Evolutionary conservation across 257 asterid species (phyloP).

Genomic region (Buddleja alternifolia): DNA sequence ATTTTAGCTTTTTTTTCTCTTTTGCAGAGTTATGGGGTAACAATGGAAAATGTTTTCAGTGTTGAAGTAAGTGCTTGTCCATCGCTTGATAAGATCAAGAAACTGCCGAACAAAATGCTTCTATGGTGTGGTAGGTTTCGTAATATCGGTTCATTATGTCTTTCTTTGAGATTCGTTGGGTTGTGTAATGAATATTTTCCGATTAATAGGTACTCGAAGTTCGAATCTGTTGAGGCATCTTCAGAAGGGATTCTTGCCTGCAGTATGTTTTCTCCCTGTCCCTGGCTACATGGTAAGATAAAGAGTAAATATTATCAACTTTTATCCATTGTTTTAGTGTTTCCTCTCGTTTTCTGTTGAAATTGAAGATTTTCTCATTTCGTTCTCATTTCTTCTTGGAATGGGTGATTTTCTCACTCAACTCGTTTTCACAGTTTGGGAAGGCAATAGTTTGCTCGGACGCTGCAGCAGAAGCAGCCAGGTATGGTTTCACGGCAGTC

Average conservation of each 20-base stretch:
- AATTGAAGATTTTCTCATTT: neutral
- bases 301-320: neutral
- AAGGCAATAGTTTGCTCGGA: slow-evolving; percentile 91
- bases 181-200: neutral
- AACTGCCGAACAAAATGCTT: slow-evolving; percentile 69
- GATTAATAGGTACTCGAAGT: slow-evolving; percentile 62
- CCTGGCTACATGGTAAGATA: slow-evolving; percentile 81
- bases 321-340: neutral
- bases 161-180: neutral
- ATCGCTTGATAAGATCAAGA: slow-evolving; percentile 65
- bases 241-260: slow-evolving; percentile 80
- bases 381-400: neutral
- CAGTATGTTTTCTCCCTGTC: slow-evolving; percentile 69
- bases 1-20: too few species aligned
- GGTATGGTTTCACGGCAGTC: slow-evolving; percentile 86
- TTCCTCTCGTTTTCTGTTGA: neutral
- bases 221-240: slow-evolving; percentile 80
- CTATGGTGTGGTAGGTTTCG: slow-evolving; percentile 85
- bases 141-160: neutral
- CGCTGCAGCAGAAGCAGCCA: slow-evolving; percentile 88
- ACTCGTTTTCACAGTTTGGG: slow-evolving; percentile 67
- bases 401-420: neutral
- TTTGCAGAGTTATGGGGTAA: slow-evolving; percentile 73
- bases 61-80: slow-evolving; percentile 79
- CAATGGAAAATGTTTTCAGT: slow-evolving; percentile 63